These are phyloP conservation scores for Starmera stellimalicola DNA, from an alignment of 1,139 yeast species.

Conservation along the genomic window DNA sequence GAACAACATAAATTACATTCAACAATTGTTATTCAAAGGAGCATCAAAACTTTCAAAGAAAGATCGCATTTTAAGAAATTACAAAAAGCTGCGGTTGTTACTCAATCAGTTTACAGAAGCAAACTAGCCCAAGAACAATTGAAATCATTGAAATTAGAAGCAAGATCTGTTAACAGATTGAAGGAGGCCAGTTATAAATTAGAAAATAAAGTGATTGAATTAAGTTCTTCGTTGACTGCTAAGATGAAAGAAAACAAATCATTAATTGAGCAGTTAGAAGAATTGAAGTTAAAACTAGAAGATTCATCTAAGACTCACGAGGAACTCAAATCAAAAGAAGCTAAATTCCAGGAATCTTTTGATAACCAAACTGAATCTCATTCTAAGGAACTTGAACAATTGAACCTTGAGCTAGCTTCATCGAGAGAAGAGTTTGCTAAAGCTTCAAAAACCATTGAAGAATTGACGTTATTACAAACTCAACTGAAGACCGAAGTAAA, in stretches of 20 bases:
- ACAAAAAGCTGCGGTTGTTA: conserved; percentile 47
- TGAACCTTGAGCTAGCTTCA: conserved; percentile 48
- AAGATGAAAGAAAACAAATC: conserved; percentile 76
- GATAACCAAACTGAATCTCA: conserved; percentile 39
- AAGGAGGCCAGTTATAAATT: conserved; percentile 87
- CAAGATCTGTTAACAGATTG: conserved; percentile 82
- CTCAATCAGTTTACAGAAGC: conserved; percentile 76
- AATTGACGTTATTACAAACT: conserved; percentile 56
- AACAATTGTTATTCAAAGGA: conserved; percentile 61
- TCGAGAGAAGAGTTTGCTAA: conserved; percentile 52
- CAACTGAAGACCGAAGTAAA: conserved; percentile 56
- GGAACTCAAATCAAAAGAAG: conserved; percentile 43
- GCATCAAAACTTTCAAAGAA: conserved; percentile 13
- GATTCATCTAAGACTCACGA: conserved; percentile 54
- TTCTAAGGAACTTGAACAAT: conserved; percentile 36
- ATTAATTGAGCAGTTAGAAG: conserved; percentile 52
- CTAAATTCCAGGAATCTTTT: conserved; percentile 40
- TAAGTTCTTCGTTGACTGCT: conserved; percentile 73
- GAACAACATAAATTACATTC: conserved; percentile 47
- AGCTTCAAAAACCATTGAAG: conserved; percentile 55
- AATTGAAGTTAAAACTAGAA: conserved; percentile 44
- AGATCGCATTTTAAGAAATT: conserved; percentile 11
- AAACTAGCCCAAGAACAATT: conserved; percentile 62
- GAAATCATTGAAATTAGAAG: conserved; percentile 61
- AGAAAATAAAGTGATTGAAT: conserved; percentile 92